Evolutionary conservation across 768 basidiomycete species (phyloP).

Genomic region (Ramaria sp.): DNA sequence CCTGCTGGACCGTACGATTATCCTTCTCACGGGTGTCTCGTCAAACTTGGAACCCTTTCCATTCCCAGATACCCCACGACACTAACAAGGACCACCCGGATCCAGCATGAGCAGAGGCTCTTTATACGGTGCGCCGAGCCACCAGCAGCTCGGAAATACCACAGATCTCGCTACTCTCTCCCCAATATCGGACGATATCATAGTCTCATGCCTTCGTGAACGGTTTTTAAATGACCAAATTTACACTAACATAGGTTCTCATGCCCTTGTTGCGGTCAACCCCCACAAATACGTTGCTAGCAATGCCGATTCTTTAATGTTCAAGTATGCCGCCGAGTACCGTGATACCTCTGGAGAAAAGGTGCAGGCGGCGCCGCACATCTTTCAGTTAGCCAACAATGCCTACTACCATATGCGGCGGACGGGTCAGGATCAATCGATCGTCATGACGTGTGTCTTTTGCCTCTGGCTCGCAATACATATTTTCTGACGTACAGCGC

Average conservation of each 20-base stretch:
- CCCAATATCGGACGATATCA: slow-evolving; percentile 68
- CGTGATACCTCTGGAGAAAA: slow-evolving; percentile 60
- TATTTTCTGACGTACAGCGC: slow-evolving; percentile 1
- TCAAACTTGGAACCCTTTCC: too few relatives aligned
- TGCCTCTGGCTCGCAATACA: neutral
- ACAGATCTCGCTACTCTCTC: slow-evolving; percentile 60
- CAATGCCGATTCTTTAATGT: slow-evolving; percentile 74
- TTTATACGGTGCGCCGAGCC: slow-evolving; percentile 24
- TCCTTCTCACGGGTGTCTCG: too few relatives aligned
- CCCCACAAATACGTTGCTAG: slow-evolving; percentile 83
- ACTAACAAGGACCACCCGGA: neutral
- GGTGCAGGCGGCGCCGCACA: slow-evolving; percentile 64
- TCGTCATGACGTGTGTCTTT: slow-evolving; percentile 66
- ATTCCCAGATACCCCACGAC: neutral
- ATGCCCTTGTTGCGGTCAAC: slow-evolving; percentile 76
- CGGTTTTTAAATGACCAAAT: slow-evolving; percentile 77
- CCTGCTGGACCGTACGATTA: too few relatives aligned
- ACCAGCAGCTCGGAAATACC: slow-evolving; percentile 64
- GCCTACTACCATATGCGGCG: slow-evolving; percentile 94
- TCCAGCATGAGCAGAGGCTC: slow-evolving; percentile 8
- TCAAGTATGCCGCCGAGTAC: slow-evolving; percentile 82
- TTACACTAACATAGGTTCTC: slow-evolving; percentile 66
- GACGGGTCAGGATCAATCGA: slow-evolving; percentile 86
- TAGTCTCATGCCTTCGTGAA: slow-evolving; percentile 78
- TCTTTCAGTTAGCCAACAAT: slow-evolving; percentile 85